These are phyloP conservation scores for Macrolepiota dolichaula DNA, from an alignment of 768 basidiomycete species.

Conservation along the genomic window DNA sequence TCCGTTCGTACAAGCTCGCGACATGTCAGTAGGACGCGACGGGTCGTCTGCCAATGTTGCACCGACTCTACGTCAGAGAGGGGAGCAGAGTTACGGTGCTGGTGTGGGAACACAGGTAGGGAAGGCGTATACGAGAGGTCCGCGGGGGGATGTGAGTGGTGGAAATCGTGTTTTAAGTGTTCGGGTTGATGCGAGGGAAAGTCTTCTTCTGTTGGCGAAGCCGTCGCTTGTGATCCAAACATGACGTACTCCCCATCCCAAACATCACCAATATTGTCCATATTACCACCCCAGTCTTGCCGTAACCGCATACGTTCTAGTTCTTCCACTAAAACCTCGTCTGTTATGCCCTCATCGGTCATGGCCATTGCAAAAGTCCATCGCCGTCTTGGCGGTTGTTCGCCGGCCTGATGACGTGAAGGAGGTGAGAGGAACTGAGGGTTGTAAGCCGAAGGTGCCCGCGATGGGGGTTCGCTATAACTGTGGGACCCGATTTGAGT, in stretches of 20 bases:
- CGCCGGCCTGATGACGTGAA: neutral
- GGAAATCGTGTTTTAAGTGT: neutral
- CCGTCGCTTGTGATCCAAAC: slow-evolving; percentile 3
- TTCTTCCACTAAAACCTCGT: slow-evolving; percentile 45
- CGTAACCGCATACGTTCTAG: slow-evolving; percentile 40
- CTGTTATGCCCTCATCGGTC: slow-evolving; percentile 45
- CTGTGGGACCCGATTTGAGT: neutral
- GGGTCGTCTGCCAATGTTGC: slow-evolving; percentile 33
- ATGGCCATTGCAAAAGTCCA: slow-evolving; percentile 49
- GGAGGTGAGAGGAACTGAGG: slow-evolving; percentile 9
- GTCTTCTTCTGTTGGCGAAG: slow-evolving; percentile 2
- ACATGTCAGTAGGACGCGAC: slow-evolving; percentile 34
- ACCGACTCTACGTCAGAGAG: slow-evolving; percentile 17
- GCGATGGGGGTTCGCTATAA: slow-evolving; percentile 6
- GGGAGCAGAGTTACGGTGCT: slow-evolving; percentile 21
- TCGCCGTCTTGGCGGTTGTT: slow-evolving; percentile 3
- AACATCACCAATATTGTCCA: slow-evolving; percentile 15
- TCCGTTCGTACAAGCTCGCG: slow-evolving; percentile 41
- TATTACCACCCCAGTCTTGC: slow-evolving; percentile 9
- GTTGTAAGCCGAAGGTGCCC: neutral
- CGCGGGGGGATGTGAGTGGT: neutral
- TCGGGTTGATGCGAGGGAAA: neutral
- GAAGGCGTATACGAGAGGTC: slow-evolving; percentile 20
- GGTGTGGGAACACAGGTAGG: slow-evolving; percentile 21
- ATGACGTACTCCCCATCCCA: slow-evolving; percentile 17